Evolutionary conservation across 768 basidiomycete genomes (phyloP).

Genomic region (Tubosaeta brunneosetosa): DNA sequence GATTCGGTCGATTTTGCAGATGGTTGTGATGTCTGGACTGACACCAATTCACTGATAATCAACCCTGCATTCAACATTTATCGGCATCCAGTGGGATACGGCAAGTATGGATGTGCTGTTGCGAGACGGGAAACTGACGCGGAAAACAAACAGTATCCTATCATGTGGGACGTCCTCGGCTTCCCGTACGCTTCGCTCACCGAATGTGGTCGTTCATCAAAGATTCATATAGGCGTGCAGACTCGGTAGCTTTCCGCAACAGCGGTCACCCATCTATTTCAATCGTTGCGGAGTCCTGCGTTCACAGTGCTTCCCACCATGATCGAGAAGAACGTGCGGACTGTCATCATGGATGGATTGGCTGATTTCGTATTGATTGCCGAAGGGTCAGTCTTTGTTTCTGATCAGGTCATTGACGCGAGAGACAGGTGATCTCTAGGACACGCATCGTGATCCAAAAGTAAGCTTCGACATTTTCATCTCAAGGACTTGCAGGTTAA

Average conservation of each 20-base stretch:
- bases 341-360: constrained; percentile 67
- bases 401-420: constrained; percentile 4
- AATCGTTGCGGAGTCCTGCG: constrained; percentile 59
- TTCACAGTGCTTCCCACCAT: constrained; percentile 67
- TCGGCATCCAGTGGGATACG: constrained; percentile 71
- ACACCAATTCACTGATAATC: constrained; percentile 53
- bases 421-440: constrained; percentile 23
- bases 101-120: constrained; percentile 20
- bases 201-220: neutral
- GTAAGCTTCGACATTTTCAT: constrained; percentile 31
- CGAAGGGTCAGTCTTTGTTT: constrained; percentile 50
- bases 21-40: constrained; percentile 66
- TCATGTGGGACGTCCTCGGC: constrained; percentile 78
- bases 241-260: constrained; percentile 46
- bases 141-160: constrained; percentile 40
- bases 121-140: neutral
- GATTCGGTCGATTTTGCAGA: constrained; percentile 39
- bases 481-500: neutral
- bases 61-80: constrained; percentile 80
- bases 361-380: constrained; percentile 72
- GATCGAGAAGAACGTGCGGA: constrained; percentile 68
- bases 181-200: constrained; percentile 54
- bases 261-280: constrained; percentile 66
- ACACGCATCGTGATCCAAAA: constrained; percentile 63
- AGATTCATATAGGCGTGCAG: constrained; percentile 26